These are phyloP conservation scores for Heterobasidion parviporum DNA, from an alignment of 1,284 basidiomycete species.

Conservation along the genomic window DNA sequence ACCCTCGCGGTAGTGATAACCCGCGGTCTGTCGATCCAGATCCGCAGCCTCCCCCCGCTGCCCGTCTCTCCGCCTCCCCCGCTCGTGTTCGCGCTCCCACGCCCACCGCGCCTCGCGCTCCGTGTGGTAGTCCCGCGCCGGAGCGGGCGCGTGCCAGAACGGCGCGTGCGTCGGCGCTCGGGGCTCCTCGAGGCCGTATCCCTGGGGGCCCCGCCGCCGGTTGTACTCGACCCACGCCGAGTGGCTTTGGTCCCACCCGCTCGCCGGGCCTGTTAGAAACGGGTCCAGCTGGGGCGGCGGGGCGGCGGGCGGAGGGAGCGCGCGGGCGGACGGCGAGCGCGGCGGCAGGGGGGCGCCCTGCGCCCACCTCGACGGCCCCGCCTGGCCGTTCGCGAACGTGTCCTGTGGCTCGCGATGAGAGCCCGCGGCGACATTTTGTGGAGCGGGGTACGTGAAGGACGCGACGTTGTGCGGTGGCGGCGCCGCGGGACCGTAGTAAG, in stretches of 20 bases:
- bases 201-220: too few relatives aligned
- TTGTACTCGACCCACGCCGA: too few relatives aligned
- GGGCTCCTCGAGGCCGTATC: background rate
- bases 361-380: background rate
- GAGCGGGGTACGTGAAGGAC: too few relatives aligned
- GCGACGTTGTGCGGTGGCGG: too few relatives aligned
- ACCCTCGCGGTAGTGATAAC: too few relatives aligned
- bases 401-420: background rate
- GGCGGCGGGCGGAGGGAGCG: background rate
- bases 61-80: too few relatives aligned
- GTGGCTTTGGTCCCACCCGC: too few relatives aligned
- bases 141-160: too few relatives aligned
- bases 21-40: too few relatives aligned
- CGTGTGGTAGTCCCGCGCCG: too few relatives aligned
- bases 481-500: too few relatives aligned
- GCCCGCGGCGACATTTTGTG: conserved; percentile 10
- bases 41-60: too few relatives aligned
- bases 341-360: background rate
- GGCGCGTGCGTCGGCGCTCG: background rate
- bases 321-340: background rate
- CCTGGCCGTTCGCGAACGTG: background rate
- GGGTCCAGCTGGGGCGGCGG: background rate
- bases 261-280: background rate
- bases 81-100: background rate
- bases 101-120: background rate